Evolutionary conservation across 257 asterid species (phyloP).

Genomic region (Dorcoceras hygrometricum): DNA sequence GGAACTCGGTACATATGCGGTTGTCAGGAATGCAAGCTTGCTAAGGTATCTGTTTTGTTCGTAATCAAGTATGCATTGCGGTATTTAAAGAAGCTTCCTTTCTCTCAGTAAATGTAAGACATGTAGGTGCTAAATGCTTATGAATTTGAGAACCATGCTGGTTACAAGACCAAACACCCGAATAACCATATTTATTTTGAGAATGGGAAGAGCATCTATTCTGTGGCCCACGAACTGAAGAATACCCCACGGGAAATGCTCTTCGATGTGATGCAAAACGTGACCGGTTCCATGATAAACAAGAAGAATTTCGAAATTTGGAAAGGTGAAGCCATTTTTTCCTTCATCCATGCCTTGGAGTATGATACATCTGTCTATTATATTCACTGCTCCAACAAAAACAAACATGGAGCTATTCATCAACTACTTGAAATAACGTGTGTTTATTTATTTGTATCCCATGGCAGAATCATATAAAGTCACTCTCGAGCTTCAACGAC

Average conservation of each 20-base stretch:
- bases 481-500: neutral
- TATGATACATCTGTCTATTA: constrained; percentile 1
- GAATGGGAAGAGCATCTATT: constrained; percentile 68
- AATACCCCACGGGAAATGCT: constrained; percentile 53
- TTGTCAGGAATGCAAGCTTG: constrained; percentile 65
- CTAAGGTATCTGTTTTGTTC: constrained; percentile 41
- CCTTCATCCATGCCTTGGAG: neutral
- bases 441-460: neutral
- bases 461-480: neutral
- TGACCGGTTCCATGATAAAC: constrained; percentile 58
- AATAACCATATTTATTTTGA: constrained; percentile 74
- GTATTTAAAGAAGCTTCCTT: constrained; percentile 7
- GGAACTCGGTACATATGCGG: constrained; percentile 73
- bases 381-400: neutral
- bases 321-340: constrained; percentile 54
- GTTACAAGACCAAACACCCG: constrained; percentile 81
- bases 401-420: neutral
- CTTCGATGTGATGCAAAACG: constrained; percentile 51
- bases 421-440: neutral
- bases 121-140: constrained; percentile 58
- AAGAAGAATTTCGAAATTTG: constrained; percentile 52
- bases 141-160: constrained; percentile 81
- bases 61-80: neutral
- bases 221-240: constrained; percentile 75
- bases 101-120: constrained; percentile 20